Conservation (phyloP, 2,329 filamentous ascomycete genomes). For the Diaporthe sp. region DNA sequence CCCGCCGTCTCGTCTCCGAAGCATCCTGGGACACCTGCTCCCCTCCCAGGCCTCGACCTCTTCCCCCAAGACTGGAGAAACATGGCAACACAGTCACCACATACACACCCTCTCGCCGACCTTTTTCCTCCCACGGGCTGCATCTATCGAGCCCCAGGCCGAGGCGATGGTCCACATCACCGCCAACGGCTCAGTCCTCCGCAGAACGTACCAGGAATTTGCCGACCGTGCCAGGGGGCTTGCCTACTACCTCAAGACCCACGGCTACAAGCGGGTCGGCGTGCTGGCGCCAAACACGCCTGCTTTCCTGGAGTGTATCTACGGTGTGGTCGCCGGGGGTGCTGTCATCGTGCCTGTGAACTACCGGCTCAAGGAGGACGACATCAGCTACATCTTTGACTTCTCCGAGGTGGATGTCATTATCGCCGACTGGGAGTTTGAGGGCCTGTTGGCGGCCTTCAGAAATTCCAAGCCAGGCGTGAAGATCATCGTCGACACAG, state of each 20-base stretch:
- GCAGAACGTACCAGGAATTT: conserved; percentile 82
- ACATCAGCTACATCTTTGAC: conserved; percentile 90
- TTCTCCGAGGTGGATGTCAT: conserved; percentile 89
- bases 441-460: conserved; percentile 75
- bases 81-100: conserved; percentile 62
- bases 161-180: conserved; percentile 89
- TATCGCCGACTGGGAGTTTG: conserved; percentile 86
- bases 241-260: conserved; percentile 85
- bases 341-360: conserved; percentile 78
- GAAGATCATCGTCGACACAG: conserved; percentile 80
- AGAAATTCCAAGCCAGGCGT: conserved; percentile 69
- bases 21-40: conserved; percentile 62
- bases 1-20: conserved; percentile 69
- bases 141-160: conserved; percentile 86
- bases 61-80: conserved; percentile 38
- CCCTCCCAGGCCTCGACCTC: conserved; percentile 38
- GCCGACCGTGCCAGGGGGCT: conserved; percentile 88
- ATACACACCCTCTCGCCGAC: conserved; percentile 88
- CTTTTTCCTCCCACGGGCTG: conserved; percentile 86
- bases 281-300: conserved; percentile 93
- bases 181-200: conserved; percentile 77
- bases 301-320: conserved; percentile 91
- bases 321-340: conserved; percentile 85
- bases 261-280: conserved; percentile 80
- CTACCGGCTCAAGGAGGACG: conserved; percentile 78